These are phyloP conservation scores for Teratosphaeria nubilosa DNA, from an alignment of 2,329 filamentous ascomycete genomes.

Conservation along the genomic window DNA sequence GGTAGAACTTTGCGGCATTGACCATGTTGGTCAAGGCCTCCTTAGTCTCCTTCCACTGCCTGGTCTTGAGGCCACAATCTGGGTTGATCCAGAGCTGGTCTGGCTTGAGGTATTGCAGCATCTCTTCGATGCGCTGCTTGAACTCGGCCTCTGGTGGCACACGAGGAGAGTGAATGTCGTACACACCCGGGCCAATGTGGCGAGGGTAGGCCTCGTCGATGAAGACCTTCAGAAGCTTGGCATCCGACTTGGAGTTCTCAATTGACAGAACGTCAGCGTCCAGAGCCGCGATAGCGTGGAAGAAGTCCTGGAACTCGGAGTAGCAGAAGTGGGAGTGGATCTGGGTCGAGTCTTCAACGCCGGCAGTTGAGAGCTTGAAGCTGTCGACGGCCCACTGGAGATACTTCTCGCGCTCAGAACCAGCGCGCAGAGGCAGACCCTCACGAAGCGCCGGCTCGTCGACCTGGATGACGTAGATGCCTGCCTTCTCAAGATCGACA, in stretches of 20 bases:
- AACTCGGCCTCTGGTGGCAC: slow-evolving; percentile 96
- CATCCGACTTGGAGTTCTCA: slow-evolving; percentile 99
- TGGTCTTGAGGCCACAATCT: slow-evolving; percentile 98
- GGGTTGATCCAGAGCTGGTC: slow-evolving; percentile 99
- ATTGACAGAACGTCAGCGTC: slow-evolving; percentile 98
- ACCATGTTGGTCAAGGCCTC: slow-evolving; percentile 93
- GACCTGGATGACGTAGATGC: slow-evolving; percentile 96
- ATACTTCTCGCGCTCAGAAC: slow-evolving; percentile 93
- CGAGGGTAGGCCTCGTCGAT: slow-evolving; percentile 94
- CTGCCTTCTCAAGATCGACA: slow-evolving; percentile 91
- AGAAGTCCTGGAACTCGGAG: slow-evolving; percentile 99
- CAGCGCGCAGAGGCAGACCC: slow-evolving; percentile 91
- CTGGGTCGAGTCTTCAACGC: slow-evolving; percentile 91
- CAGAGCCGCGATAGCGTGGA: slow-evolving; percentile 97
- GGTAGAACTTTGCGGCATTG: slow-evolving; percentile 94
- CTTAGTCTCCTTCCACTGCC: slow-evolving; percentile 98
- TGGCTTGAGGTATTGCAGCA: slow-evolving; percentile 90
- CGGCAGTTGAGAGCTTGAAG: slow-evolving; percentile 90
- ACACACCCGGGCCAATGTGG: slow-evolving; percentile 98
- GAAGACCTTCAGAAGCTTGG: slow-evolving; percentile 98
- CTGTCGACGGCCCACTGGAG: slow-evolving; percentile 94
- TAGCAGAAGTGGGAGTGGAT: slow-evolving; percentile 99
- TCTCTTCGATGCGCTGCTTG: slow-evolving; percentile 94
- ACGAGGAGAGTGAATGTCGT: slow-evolving; percentile 99
- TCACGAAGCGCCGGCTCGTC: slow-evolving; percentile 98